Evolutionary conservation across 495 filamentous ascomycete genomes (phyloP).

Genomic region (Penicillium goetzii): DNA sequence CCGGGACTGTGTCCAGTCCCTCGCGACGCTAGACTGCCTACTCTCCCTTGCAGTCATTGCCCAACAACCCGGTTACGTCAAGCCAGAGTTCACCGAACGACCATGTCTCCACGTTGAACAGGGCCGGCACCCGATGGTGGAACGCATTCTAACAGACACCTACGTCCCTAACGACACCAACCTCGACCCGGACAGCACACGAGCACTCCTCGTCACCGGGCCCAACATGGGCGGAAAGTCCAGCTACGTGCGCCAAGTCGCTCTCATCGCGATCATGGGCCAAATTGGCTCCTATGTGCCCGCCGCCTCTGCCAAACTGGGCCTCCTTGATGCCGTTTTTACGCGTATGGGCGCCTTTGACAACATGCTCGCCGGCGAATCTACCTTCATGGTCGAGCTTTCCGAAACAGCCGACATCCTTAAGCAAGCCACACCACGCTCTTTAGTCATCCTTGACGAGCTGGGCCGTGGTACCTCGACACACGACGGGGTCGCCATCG

Average conservation of each 20-base stretch:
- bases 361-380: conserved; percentile 93
- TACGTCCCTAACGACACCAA: conserved; percentile 93
- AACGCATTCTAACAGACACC: conserved; percentile 80
- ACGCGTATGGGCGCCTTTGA: conserved; percentile 97
- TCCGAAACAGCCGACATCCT: conserved; percentile 90
- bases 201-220: conserved; percentile 87
- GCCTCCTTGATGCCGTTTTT: conserved; percentile 87
- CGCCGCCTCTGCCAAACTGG: conserved; percentile 70
- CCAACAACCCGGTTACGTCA: conserved; percentile 83
- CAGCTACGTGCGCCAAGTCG: conserved; percentile 88
- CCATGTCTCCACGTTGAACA: conserved; percentile 70
- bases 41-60: conserved; percentile 85
- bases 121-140: conserved; percentile 95
- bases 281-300: conserved; percentile 96
- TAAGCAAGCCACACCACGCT: conserved; percentile 78
- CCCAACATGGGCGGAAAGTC: conserved; percentile 99
- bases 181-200: conserved; percentile 63
- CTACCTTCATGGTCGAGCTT: conserved; percentile 97
- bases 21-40: conserved; percentile 89
- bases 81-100: conserved; percentile 76
- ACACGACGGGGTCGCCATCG: conserved; percentile 95
- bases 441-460: conserved; percentile 92
- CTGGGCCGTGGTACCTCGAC: conserved; percentile 90
- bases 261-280: conserved; percentile 89
- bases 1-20: conserved; percentile 82